These are phyloP conservation scores for Gentiana macrophylla DNA, from an alignment of 257 asterid genomes.

Conservation along the genomic window DNA sequence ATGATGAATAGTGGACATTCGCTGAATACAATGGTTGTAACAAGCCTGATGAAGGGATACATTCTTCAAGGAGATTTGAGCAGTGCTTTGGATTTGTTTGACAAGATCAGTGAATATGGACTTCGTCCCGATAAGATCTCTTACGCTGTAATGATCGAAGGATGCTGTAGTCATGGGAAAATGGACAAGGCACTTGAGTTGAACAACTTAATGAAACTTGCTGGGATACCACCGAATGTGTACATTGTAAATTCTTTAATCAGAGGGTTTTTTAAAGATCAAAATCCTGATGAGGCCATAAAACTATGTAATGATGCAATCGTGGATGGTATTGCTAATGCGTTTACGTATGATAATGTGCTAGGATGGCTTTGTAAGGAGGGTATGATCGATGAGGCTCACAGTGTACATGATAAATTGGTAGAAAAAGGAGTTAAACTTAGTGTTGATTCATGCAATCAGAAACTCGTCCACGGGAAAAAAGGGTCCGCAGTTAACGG, in stretches of 20 bases:
- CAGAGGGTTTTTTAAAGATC: slow-evolving; percentile 41
- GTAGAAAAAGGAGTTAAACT: slow-evolving; percentile 41
- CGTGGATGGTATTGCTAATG: slow-evolving; percentile 46
- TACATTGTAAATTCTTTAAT: slow-evolving; percentile 52
- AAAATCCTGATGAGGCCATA: slow-evolving; percentile 37
- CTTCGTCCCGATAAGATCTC: slow-evolving; percentile 66
- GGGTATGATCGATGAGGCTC: slow-evolving; percentile 48
- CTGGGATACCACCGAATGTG: slow-evolving; percentile 45
- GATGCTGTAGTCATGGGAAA: slow-evolving; percentile 46
- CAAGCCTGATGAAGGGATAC: slow-evolving; percentile 81
- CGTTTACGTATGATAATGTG: slow-evolving; percentile 47
- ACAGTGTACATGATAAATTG: slow-evolving; percentile 50
- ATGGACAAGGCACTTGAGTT: slow-evolving; percentile 56
- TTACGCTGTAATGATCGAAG: slow-evolving; percentile 71
- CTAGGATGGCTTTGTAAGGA: slow-evolving; percentile 45
- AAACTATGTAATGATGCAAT: slow-evolving; percentile 46
- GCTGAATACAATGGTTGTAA: slow-evolving; percentile 63
- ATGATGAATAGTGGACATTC: slow-evolving; percentile 54
- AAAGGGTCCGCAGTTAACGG: slow-evolving; percentile 56
- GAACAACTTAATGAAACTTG: slow-evolving; percentile 42
- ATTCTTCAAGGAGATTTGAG: slow-evolving; percentile 46
- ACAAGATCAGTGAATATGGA: slow-evolving; percentile 35
- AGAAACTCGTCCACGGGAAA: slow-evolving; percentile 59
- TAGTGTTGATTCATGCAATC: slow-evolving; percentile 41
- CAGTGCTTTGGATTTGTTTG: slow-evolving; percentile 51